Conservation (phyloP, 2,329 filamentous ascomycete genomes). For the Colletotrichum tamarilloi region DNA sequence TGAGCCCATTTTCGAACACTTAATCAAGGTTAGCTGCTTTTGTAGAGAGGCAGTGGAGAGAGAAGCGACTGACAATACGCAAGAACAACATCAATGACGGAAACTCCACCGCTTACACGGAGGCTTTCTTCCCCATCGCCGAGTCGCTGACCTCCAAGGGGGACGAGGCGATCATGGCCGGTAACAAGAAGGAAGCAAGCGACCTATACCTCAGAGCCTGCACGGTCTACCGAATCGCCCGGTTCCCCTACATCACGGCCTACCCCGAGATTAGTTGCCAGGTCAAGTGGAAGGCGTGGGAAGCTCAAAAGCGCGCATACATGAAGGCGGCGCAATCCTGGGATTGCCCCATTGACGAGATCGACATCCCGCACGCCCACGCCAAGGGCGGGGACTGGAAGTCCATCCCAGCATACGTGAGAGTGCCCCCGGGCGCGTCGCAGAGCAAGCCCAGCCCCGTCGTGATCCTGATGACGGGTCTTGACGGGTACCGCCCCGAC, state of each 20-base stretch:
- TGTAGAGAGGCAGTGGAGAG: too few species aligned
- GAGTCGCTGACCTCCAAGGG: conserved; percentile 65
- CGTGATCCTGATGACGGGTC: conserved; percentile 69
- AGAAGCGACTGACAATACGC: not conserved
- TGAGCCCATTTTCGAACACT: conserved; percentile 72
- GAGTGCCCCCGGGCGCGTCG: conserved; percentile 57
- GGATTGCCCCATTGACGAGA: conserved; percentile 69
- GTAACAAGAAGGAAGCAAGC: conserved; percentile 64
- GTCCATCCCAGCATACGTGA: conserved; percentile 72
- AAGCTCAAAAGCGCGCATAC: conserved; percentile 72
- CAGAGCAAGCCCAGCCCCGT: conserved; percentile 50
- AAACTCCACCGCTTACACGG: conserved; percentile 73
- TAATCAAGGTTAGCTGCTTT: conserved; percentile 61
- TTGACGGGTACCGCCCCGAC: conserved; percentile 73
- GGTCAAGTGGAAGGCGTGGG: conserved; percentile 72
- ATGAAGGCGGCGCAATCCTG: conserved; percentile 66
- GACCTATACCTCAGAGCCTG: conserved; percentile 77
- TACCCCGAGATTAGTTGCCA: conserved; percentile 51
- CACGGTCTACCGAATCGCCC: conserved; percentile 77
- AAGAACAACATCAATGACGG: conserved; percentile 72
- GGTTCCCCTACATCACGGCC: conserved; percentile 70
- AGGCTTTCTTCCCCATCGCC: conserved; percentile 70
- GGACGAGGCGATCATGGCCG: conserved; percentile 58
- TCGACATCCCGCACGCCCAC: conserved; percentile 69
- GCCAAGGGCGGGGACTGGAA: conserved; percentile 61